phyloP scores from a whole-genome alignment of 129 eudicot genomes.

The Saposhnikovia divaricata region DNA sequence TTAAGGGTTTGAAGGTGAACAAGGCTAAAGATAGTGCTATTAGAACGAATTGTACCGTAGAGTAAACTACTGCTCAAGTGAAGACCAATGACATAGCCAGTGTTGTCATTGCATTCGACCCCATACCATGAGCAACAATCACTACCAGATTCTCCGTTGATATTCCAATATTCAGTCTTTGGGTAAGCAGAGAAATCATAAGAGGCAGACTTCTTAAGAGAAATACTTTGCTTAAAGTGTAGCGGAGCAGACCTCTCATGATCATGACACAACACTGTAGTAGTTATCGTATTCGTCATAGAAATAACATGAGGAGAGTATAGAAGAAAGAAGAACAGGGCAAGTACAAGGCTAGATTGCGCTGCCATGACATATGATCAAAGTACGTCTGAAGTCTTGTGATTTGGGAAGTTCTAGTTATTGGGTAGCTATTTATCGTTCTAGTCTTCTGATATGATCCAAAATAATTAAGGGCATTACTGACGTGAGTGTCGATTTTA shows the following conservation, averaged over 20 bases:
- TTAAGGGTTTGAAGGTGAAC: no score
- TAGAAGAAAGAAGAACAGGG: background rate
- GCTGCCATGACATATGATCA: background rate
- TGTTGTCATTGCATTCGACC: slow-evolving; percentile 4
- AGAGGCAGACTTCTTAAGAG: background rate
- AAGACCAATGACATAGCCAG: slow-evolving; percentile 11
- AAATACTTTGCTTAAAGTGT: slow-evolving; percentile 11
- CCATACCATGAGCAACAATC: slow-evolving; percentile 20
- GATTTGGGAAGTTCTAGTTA: no score
- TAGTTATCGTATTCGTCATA: background rate
- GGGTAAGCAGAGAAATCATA: slow-evolving; percentile 3
- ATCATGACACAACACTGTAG: background rate
- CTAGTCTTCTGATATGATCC: no score
- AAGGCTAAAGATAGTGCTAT: no score
- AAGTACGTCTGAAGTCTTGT: no score
- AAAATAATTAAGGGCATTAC: no score
- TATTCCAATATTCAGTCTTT: slow-evolving; percentile 13
- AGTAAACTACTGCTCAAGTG: no score
- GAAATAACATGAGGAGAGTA: background rate
- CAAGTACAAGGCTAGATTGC: background rate
- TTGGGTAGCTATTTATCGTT: no score
- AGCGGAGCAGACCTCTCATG: slow-evolving; percentile 14
- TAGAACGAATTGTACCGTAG: no score
- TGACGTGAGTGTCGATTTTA: no score
- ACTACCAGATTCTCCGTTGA: background rate